Conservation (phyloP, 306 rosid species). For the Chamaecrista fasciculata region DNA sequence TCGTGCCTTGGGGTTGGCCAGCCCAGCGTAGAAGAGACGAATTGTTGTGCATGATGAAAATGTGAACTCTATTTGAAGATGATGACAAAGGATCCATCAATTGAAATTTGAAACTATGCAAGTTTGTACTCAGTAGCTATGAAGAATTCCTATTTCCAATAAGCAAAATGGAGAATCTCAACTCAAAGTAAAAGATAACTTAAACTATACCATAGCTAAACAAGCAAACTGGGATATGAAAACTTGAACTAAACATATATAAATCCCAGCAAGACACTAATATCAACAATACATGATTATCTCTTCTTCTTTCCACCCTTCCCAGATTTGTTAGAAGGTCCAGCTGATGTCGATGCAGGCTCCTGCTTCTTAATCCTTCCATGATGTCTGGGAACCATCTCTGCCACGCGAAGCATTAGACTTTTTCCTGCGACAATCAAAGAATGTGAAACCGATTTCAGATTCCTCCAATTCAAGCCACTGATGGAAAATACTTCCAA, state of each 20-base stretch:
- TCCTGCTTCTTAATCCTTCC: slow-evolving; percentile 89
- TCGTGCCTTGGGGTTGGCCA: too few relatives aligned
- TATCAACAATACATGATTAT: slow-evolving; percentile 32
- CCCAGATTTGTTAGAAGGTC: slow-evolving; percentile 67
- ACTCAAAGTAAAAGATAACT: neutral
- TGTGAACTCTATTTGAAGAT: too few relatives aligned
- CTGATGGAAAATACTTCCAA: neutral
- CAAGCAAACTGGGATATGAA: neutral
- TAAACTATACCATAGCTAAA: neutral
- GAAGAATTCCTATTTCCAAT: neutral
- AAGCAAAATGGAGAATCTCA: neutral
- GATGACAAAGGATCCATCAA: too few relatives aligned
- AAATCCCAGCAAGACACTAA: slow-evolving; percentile 8
- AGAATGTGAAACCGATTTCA: neutral
- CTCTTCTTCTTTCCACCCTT: slow-evolving; percentile 84
- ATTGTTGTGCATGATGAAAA: too few relatives aligned
- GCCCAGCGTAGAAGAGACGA: too few relatives aligned
- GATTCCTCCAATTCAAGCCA: neutral
- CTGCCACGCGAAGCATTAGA: slow-evolving; percentile 65
- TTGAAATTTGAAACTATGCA: too few relatives aligned
- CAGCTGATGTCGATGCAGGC: slow-evolving; percentile 60
- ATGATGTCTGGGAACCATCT: slow-evolving; percentile 85
- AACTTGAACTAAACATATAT: neutral
- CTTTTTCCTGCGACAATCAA: slow-evolving; percentile 59
- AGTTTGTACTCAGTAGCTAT: too few relatives aligned